Conservation (phyloP, 177 flowering plant species). For the Telopea speciosissima region DNA sequence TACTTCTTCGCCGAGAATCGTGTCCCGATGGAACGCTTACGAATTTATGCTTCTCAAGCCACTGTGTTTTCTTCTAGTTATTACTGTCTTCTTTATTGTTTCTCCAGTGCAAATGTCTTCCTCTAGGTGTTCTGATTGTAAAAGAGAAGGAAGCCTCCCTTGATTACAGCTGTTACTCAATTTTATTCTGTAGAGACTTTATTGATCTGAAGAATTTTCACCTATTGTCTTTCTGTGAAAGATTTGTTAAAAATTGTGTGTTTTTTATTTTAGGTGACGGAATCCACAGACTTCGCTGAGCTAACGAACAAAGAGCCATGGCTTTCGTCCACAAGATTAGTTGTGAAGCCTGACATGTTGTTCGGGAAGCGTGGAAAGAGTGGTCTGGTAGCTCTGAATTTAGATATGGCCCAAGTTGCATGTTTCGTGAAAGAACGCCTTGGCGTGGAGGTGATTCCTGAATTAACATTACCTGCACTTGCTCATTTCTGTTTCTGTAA, state of each 20-base stretch:
- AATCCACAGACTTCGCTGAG: constrained; percentile 45
- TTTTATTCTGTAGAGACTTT: neutral
- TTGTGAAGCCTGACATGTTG: constrained; percentile 66
- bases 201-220: neutral
- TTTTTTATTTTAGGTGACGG: constrained; percentile 26
- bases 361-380: constrained; percentile 72
- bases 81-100: neutral
- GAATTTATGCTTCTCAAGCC: neutral
- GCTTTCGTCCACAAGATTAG: constrained; percentile 48
- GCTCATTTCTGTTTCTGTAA: neutral
- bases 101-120: neutral
- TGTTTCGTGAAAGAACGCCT: constrained; percentile 49
- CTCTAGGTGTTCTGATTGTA: neutral
- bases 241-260: neutral
- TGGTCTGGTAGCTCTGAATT: constrained; percentile 49
- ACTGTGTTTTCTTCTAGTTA: too few species aligned
- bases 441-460: constrained; percentile 41
- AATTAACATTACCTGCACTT: neutral
- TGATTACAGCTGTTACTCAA: neutral
- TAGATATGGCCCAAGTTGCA: constrained; percentile 56
- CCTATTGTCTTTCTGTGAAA: too few species aligned
- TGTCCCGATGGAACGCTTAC: neutral
- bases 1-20: neutral
- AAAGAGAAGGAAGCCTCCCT: neutral
- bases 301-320: constrained; percentile 46